These are phyloP conservation scores for Monilinia aucupariae DNA, from an alignment of 2,329 filamentous ascomycete genomes.

Conservation along the genomic window DNA sequence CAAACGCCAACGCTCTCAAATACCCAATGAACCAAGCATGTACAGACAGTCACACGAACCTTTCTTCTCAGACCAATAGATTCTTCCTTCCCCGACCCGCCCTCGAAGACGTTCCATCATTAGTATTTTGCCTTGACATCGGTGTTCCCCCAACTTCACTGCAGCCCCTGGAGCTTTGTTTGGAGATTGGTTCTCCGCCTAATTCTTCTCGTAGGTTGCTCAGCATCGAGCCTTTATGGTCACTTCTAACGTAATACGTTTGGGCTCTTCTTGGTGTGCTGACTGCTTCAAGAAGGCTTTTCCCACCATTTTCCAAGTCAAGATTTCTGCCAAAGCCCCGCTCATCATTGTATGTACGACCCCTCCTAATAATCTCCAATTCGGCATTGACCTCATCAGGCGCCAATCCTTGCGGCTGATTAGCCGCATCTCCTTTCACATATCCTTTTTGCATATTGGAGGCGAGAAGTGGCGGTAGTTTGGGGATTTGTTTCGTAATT, in stretches of 20 bases:
- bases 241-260: slow-evolving; percentile 17
- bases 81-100: slow-evolving; percentile 7
- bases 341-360: slow-evolving; percentile 31
- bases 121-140: slow-evolving; percentile 16
- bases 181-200: slow-evolving; percentile 22
- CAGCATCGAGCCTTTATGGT: slow-evolving; percentile 19
- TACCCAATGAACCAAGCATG: background rate
- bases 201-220: slow-evolving; percentile 17
- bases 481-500: slow-evolving; percentile 32
- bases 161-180: slow-evolving; percentile 18
- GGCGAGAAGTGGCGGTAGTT: slow-evolving; percentile 31
- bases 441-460: slow-evolving; percentile 27
- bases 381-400: slow-evolving; percentile 25
- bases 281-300: slow-evolving; percentile 26
- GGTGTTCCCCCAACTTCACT: slow-evolving; percentile 14
- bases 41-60: background rate
- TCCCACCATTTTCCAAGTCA: slow-evolving; percentile 31
- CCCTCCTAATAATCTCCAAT: slow-evolving; percentile 31
- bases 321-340: slow-evolving; percentile 31
- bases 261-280: slow-evolving; percentile 12
- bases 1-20: slow-evolving; percentile 2
- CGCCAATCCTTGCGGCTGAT: slow-evolving; percentile 20
- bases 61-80: background rate
- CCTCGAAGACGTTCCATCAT: slow-evolving; percentile 11
- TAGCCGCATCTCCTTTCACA: slow-evolving; percentile 25